Conservation (phyloP, 2,329 filamentous ascomycete genomes). For the Penicillium sp. region DNA sequence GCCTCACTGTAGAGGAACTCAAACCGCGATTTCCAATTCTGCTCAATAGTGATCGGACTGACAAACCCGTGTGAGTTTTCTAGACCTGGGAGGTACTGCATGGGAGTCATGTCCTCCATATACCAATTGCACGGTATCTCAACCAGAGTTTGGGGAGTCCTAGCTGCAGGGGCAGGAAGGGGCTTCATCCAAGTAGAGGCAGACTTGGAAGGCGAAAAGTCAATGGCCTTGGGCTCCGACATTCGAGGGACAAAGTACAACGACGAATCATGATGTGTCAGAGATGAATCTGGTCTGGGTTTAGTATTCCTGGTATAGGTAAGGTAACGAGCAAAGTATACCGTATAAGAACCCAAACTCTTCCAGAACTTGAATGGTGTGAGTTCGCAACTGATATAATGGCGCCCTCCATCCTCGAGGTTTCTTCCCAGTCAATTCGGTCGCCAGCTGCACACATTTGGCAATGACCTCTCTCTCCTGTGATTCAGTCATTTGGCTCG, state of each 20-base stretch:
- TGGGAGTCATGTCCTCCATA: slow-evolving; percentile 47
- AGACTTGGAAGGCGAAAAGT: slow-evolving; percentile 39
- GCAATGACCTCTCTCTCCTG: slow-evolving; percentile 72
- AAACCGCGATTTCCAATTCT: slow-evolving; percentile 61
- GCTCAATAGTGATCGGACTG: slow-evolving; percentile 55
- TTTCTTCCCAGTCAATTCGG: slow-evolving; percentile 68
- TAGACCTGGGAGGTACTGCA: slow-evolving; percentile 44
- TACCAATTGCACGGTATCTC: slow-evolving; percentile 48
- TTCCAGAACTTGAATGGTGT: slow-evolving; percentile 41
- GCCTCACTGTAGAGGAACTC: slow-evolving; percentile 45
- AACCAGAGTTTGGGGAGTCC: slow-evolving; percentile 31
- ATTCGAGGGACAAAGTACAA: slow-evolving; percentile 42
- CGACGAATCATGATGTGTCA: slow-evolving; percentile 44
- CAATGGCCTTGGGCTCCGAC: slow-evolving; percentile 38
- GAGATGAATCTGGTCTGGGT: slow-evolving; percentile 34
- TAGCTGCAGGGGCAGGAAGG: slow-evolving; percentile 23
- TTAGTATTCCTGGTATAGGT: neutral
- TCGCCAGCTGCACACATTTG: slow-evolving; percentile 69
- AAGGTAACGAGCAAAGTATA: slow-evolving; percentile 7
- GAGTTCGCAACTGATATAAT: slow-evolving; percentile 39
- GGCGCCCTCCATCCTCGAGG: slow-evolving; percentile 48
- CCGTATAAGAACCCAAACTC: slow-evolving; percentile 44
- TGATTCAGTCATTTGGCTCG: slow-evolving; percentile 65
- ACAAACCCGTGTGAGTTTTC: slow-evolving; percentile 59
- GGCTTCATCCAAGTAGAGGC: slow-evolving; percentile 48